Evolutionary conservation across 2,329 filamentous ascomycete genomes (phyloP), one percentile per base, ranked within the genome.

Genomic region (Beauveria caledonica): DNA sequence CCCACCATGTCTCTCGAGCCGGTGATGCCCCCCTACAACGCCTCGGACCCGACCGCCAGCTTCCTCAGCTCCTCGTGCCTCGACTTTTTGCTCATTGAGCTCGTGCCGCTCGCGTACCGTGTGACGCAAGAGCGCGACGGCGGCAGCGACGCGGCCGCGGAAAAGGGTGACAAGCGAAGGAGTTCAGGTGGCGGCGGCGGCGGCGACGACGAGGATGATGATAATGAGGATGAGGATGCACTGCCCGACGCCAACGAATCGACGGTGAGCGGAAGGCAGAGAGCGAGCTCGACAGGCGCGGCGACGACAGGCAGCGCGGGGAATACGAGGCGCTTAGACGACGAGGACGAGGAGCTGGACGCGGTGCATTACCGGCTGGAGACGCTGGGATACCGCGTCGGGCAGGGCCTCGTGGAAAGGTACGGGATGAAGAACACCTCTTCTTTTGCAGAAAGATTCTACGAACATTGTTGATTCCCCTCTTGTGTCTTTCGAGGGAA

Each of bases 41-140:
- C 86, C 66, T 82, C 82, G 65, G 91, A 96, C 74, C 88, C 90
- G 42, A 80, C 80, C 62, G 88, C 89, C 62, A 85, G 86, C 63
- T 89, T 92, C 76, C 81, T 97, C 68, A 88, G 84, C 76, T 85
- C 88, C 61, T 94, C 93, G 52, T 92, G 89, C 72, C 86, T 99
- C 68, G 94, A 99, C 75, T 88, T 99, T 67, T 84, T 99, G 60
- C 84, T 99, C 67, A 97, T 97, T 71, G 94, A 99, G 78, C 85
- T 99, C 60, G 94, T 99, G 17, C 94, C 94, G 44, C 88, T 97
- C 79, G 90, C 93, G 5, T 91, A 95, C 74, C 86, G 94, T 65
- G 82, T 97, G 63, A 87, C 90, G 23, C 84, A 86, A 69, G 87
- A 94, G 69, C 80, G 91, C 5, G 84, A 86, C 62, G 76, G 76